Evolutionary conservation across 495 filamentous ascomycete species (phyloP), one percentile per base, ranked within the genome.

Genomic region (Penicillium ochrochloron): DNA sequence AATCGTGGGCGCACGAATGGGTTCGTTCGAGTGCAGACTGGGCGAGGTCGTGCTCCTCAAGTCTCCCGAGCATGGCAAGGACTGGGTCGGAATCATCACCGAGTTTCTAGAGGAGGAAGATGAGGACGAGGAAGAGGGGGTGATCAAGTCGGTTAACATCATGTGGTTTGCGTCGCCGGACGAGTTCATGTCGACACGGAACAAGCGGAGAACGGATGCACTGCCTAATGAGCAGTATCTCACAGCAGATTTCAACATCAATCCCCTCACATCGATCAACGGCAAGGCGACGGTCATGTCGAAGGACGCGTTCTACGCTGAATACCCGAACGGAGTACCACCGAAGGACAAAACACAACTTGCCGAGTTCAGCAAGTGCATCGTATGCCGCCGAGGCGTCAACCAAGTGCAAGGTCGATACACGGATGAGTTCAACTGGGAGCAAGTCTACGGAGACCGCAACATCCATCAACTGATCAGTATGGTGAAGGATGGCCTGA

Each of bases 91-190:
- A 17, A 89, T 99, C 63, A 89, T 97, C 48, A 90, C 87, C 61
- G 86, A 93, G 27, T 96, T 97, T 61, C 64, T 84, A 41, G 84
- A 90, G 62, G 84, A 89, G 42, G 86, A 91, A 21, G 82, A 84
- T 35, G 80, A 84, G n/a, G 85, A 86, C 12, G 84, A 84, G 34
- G 76, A 80, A 29, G 75, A 72, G 5, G 82, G 81, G 44, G 62
- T 80, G 25, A 69, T 82, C 66, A 82, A 85, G 73, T 84, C 85
- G 6, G 91, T 89, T 52, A 88, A 90, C 65, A 92, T 97, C 72
- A 84, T 89, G 82, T 99, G 95, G 95, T 97, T 98, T 69, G 92
- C 90, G 12, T 92, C 92, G 2, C 88, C 93, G 65, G 90, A 90
- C 65, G 95, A 98, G 77, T 93, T 98, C 63, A 84, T 80, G 69